Base-by-base conservation (phyloP, 768 basidiomycete genomes). In the Crucibulum laeve region DNA sequence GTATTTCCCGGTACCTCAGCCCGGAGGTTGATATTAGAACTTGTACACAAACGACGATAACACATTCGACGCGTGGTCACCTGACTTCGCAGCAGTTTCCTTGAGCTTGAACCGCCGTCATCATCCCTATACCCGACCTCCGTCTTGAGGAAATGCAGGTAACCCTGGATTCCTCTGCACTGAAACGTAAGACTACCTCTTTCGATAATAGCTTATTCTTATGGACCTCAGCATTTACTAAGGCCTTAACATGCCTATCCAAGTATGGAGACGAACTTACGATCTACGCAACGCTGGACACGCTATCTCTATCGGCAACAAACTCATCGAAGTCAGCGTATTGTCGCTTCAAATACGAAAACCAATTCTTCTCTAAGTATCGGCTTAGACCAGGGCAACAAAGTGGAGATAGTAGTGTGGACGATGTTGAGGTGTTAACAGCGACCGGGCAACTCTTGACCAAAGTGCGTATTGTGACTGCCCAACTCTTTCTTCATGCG, bases 261-360 rank as follows among this genome's bases (percentile, higher is more conserved):
- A 81, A 76, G 64, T 91, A 89, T 57, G 87, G 90, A 39, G 90
- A 92, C 46, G 87, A 92, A 48, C 65, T 92, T 33, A 71, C 76
- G 26, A 72, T 92, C 32, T 74, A 80, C 45, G 87, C 84, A 5
- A 76, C 78, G 6, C 57, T 71, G 0, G 80, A 84, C 25, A 62
- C 67, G 25, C 57, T 92, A 24, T 71, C 80, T 4, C 59, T 92
- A 21, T 87, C 85, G 41, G 68, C 82, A 2, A 88, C 85, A 18
- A 92, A 91, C 62, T 80, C 84, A 3, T 82, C 89, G 4, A 77
- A 83, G 55, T 86, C 90, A 28, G 89, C 90, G 8, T 91, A 87
- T 55, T 85, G 82, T 61, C 77, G 86, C 11, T 84, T 91, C 67
- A 81, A 77, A 57, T 88, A 84, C 51, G 68, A 70, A 6, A 75